Conservation (phyloP, 345 rosid genomes). For the Acer negundo region DNA sequence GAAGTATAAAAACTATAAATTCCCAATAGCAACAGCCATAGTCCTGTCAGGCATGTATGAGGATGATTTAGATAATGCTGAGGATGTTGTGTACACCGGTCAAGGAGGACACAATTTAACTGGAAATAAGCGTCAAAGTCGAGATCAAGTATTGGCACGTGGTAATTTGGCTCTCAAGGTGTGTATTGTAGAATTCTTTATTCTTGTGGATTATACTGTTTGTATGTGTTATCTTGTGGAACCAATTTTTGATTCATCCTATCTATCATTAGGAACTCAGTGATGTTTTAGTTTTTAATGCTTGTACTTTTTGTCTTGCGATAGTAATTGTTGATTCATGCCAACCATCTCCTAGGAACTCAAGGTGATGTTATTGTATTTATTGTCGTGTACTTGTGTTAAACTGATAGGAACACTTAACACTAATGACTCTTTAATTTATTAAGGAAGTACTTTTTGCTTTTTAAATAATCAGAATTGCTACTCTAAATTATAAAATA, state of each 20-base stretch:
- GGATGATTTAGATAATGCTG: slow-evolving; percentile 96
- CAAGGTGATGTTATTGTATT: background rate
- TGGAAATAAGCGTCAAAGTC: slow-evolving; percentile 85
- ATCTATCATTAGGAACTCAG: background rate
- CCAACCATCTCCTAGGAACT: background rate
- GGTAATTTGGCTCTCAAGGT: slow-evolving; percentile 97
- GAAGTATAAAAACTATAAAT: slow-evolving; percentile 47
- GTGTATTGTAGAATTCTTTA: slow-evolving; percentile 18
- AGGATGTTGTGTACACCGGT: slow-evolving; percentile 85
- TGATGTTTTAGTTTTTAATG: background rate
- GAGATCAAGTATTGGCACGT: slow-evolving; percentile 64
- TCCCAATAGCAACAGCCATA: slow-evolving; percentile 77
- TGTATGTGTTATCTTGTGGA: background rate
- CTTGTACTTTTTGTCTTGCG: background rate
- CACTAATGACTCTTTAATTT: background rate
- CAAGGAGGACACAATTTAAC: slow-evolving; percentile 88
- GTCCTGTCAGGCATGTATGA: slow-evolving; percentile 94
- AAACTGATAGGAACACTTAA: background rate
- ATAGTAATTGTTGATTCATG: background rate
- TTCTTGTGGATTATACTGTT: background rate
- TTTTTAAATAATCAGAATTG: background rate
- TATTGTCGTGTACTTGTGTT: background rate
- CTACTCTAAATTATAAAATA: background rate
- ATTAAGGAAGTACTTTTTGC: background rate
- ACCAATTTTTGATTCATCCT: background rate